These are phyloP conservation scores for Pseudoscleropodium purum DNA, from an alignment of 225 moss, liverwort and hornwort species.

Conservation along the genomic window DNA sequence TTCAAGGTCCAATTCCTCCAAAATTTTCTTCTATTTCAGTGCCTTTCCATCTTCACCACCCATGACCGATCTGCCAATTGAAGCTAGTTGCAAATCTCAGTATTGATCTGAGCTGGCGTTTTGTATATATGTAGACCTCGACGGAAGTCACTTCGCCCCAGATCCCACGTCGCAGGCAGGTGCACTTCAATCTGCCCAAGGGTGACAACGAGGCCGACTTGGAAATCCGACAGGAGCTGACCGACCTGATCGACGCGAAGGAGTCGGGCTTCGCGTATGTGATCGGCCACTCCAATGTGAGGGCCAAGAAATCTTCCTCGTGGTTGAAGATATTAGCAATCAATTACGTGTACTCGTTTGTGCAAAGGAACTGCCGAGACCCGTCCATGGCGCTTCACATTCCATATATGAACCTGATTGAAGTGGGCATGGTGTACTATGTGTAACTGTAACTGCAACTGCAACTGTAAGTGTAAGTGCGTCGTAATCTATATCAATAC, in stretches of 20 bases:
- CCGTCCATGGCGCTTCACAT: constrained; percentile 30
- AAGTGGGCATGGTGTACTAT: constrained; percentile 51
- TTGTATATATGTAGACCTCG: background rate
- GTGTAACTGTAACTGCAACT: background rate
- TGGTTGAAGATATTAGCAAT: constrained; percentile 31
- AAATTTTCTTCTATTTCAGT: background rate
- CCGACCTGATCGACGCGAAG: constrained; percentile 16
- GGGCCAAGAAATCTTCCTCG: constrained; percentile 20
- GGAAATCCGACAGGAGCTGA: constrained; percentile 17
- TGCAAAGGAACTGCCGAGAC: constrained; percentile 37
- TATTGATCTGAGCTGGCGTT: background rate
- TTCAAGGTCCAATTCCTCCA: background rate
- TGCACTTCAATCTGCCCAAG: constrained; percentile 33
- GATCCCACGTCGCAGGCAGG: constrained; percentile 27
- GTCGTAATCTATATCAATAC: background rate
- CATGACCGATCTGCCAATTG: background rate
- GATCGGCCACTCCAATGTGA: constrained; percentile 28
- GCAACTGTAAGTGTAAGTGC: no score
- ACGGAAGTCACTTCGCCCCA: background rate
- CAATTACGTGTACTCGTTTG: constrained; percentile 24
- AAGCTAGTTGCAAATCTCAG: background rate
- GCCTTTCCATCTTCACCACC: background rate
- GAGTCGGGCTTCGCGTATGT: constrained; percentile 34
- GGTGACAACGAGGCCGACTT: background rate
- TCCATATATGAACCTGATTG: constrained; percentile 31